Conservation (phyloP, 2,329 filamentous ascomycete species). For the Botrytis cinerea region DNA sequence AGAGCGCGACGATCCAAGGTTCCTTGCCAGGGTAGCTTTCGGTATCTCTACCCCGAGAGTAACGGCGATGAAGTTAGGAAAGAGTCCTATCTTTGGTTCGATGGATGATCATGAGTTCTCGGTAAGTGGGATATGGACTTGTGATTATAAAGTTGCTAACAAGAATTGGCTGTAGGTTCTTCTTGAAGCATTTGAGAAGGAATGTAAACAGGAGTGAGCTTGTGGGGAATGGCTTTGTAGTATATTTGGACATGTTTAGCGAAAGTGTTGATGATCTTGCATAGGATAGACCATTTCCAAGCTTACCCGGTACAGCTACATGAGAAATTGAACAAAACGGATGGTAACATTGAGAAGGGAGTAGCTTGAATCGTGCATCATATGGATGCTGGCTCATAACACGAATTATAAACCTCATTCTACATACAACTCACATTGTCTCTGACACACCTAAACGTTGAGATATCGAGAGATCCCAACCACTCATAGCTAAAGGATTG, state of each 20-base stretch:
- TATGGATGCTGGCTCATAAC: neutral
- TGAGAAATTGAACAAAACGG: neutral
- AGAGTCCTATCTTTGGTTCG: slow-evolving; percentile 50
- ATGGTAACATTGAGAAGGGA: neutral
- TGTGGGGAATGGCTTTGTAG: neutral
- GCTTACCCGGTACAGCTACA: neutral
- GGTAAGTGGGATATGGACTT: slow-evolving; percentile 40
- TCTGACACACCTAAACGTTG: neutral
- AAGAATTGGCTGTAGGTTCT: slow-evolving; percentile 12
- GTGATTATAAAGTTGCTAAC: neutral
- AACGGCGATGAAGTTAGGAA: slow-evolving; percentile 50
- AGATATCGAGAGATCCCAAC: neutral
- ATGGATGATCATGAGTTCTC: slow-evolving; percentile 57
- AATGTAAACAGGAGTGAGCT: slow-evolving; percentile 1
- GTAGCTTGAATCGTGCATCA: neutral
- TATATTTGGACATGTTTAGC: neutral
- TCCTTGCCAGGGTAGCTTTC: slow-evolving; percentile 61
- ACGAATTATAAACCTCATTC: neutral
- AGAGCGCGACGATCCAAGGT: slow-evolving; percentile 58
- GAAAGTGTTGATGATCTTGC: neutral
- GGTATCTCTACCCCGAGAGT: slow-evolving; percentile 62
- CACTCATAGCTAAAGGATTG: neutral
- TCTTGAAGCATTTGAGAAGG: slow-evolving; percentile 21
- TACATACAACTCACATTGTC: neutral
- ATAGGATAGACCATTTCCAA: neutral